Base-by-base conservation (phyloP, 768 basidiomycete genomes). In the Podaxis sp. region DNA sequence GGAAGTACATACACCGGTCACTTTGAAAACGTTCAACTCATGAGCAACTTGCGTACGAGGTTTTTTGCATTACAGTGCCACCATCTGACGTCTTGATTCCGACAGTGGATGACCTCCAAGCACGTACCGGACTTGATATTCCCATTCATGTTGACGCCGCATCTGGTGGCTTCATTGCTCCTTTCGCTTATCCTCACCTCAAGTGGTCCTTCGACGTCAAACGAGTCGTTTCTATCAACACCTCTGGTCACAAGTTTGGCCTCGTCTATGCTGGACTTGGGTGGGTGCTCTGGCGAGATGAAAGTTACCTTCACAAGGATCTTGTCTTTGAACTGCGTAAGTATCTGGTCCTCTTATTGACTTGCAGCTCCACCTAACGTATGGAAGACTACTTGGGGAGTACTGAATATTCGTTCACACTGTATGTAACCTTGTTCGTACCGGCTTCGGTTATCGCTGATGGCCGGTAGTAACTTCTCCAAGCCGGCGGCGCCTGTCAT, bases 101-200 rank as follows among this genome's bases (percentile, higher is more conserved):
- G 29, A 53, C 56, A 83, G 79, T 87, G 62, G 85, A 86, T 67
- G 78, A 83, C 58, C 76, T 85, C 64, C 76, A 87, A 65, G 68
- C 72, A 52, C 76, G 81, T 63, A 86, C 83, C 2, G 87, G 87
- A 1, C 75, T 81, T 54, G 74, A 82, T 65, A 76, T 90, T 63
- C 85, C 85, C 6, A 88, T 90, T 59, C 88, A 90, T 66, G 87
- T 89, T 22, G 87, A 88, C 65, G 87, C 78, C 6, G 87, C 87
- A 7, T 83, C 82, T 4, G 84, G 85, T 13, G 88, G 80, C 0
- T 86, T 90, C 69, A 76, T 87, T 53, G 86, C 86, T 11, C 87
- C 85, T 2, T 88, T 87, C 69, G 85, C 79, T 3, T 83, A 83
- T 70, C 86, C 85, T 0, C 68, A 77, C 25, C 75, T 80, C 64